Percentiles rank a stretch among this genome's conserved stretches.
phyloP scores from a whole-genome alignment of 495 filamentous ascomycete species.

The Aspergillus nanangensis region DNA sequence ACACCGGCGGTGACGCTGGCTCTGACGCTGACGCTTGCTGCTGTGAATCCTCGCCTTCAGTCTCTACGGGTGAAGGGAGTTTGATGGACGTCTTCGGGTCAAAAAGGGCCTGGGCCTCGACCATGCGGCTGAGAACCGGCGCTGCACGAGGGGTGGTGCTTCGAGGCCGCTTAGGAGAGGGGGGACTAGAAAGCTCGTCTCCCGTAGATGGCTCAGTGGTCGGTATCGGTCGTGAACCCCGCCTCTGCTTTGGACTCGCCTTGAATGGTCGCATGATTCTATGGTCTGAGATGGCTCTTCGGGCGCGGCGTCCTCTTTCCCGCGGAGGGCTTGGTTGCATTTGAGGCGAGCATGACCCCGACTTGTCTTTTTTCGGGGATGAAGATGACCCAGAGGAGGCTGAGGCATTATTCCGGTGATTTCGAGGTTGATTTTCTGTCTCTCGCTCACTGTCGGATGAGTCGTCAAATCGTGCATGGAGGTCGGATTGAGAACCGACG shows the following conservation, averaged over 20 bases:
- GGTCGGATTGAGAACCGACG: slow-evolving; percentile 76
- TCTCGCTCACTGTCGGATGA: slow-evolving; percentile 77
- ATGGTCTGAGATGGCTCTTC: slow-evolving; percentile 57
- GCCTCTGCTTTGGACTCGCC: slow-evolving; percentile 37
- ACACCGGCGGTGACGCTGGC: background rate
- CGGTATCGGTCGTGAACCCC: slow-evolving; percentile 3
- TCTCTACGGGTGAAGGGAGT: slow-evolving; percentile 11
- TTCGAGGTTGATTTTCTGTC: slow-evolving; percentile 20
- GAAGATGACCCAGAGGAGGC: slow-evolving; percentile 4
- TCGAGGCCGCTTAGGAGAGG: slow-evolving; percentile 25
- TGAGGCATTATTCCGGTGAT: slow-evolving; percentile 8
- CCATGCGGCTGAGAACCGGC: slow-evolving; percentile 78
- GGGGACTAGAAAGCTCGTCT: slow-evolving; percentile 13
- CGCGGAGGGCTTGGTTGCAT: slow-evolving; percentile 8
- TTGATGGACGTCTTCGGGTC: slow-evolving; percentile 27
- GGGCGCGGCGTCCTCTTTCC: slow-evolving; percentile 41
- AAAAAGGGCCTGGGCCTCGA: slow-evolving; percentile 73
- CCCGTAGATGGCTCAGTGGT: slow-evolving; percentile 15
- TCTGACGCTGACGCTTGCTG: slow-evolving; percentile 11
- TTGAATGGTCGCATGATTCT: slow-evolving; percentile 56
- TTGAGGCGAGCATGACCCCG: background rate
- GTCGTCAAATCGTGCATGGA: slow-evolving; percentile 75
- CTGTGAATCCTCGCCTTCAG: slow-evolving; percentile 17
- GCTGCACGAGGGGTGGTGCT: slow-evolving; percentile 48
- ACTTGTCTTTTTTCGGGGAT: slow-evolving; percentile 6